Percentiles rank a stretch among this genome's conserved stretches.
phyloP scores from a whole-genome alignment of 768 basidiomycete species.

The Cantharellus anzutake region DNA sequence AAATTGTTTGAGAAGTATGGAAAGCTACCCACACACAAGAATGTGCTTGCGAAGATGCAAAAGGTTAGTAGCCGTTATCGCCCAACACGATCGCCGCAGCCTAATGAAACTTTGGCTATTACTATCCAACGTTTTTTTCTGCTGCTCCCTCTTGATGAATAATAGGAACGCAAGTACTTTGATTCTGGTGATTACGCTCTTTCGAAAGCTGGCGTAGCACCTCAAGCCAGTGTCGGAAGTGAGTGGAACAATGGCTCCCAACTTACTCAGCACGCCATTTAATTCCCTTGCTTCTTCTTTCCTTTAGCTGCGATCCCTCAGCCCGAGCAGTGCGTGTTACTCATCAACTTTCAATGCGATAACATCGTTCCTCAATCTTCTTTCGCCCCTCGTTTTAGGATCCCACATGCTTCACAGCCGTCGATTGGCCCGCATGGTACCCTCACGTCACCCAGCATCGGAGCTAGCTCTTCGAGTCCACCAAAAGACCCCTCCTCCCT shows the following conservation, averaged over 20 bases:
- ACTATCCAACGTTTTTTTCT: not conserved
- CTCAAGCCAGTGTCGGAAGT: constrained; percentile 71
- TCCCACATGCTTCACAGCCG: not conserved
- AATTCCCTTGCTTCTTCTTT: not conserved
- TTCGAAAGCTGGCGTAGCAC: constrained; percentile 81
- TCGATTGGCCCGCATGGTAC: not conserved
- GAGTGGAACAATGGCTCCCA: not conserved
- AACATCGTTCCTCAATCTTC: not conserved
- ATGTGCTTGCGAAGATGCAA: constrained; percentile 83
- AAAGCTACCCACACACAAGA: constrained; percentile 87
- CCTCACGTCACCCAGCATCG: not conserved
- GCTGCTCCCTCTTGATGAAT: not conserved
- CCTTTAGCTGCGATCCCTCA: not conserved
- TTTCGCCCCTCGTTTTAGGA: not conserved
- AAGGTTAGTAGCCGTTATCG: constrained; percentile 35
- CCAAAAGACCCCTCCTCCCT: not conserved
- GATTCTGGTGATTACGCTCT: constrained; percentile 98
- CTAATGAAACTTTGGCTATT: not conserved
- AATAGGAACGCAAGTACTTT: constrained; percentile 94
- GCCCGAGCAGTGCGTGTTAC: not conserved
- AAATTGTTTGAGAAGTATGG: constrained; percentile 90
- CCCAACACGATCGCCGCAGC: not conserved
- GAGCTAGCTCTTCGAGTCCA: not conserved
- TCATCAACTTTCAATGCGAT: not conserved
- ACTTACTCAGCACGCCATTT: not conserved